Evolutionary conservation across 2,329 filamentous ascomycete species (phyloP).

Genomic region (Scedosporium minutisporum): DNA sequence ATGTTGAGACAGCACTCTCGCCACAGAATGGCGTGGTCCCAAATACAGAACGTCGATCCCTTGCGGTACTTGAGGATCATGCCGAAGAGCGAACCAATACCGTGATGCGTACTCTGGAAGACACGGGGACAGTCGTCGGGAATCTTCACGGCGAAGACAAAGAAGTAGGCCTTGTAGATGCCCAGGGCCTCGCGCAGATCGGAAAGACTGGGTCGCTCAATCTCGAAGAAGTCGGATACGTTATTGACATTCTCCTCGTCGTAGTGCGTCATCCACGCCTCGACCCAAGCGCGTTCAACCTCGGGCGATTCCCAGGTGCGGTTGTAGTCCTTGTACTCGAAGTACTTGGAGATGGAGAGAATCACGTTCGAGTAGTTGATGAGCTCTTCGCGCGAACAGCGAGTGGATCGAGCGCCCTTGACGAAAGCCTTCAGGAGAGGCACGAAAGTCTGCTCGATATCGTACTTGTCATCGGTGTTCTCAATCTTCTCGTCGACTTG

Average conservation of each 20-base stretch:
- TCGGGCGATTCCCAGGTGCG: constrained; percentile 36
- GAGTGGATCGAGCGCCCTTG: constrained; percentile 35
- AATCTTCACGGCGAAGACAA: constrained; percentile 49
- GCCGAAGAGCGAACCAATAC: constrained; percentile 49
- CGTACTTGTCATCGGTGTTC: constrained; percentile 27
- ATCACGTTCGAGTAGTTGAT: constrained; percentile 36
- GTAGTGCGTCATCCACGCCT: constrained; percentile 37
- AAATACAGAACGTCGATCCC: constrained; percentile 50
- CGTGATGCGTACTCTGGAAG: constrained; percentile 55
- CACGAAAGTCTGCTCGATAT: constrained; percentile 43
- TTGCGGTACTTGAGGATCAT: constrained; percentile 53
- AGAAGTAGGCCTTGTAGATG: constrained; percentile 33
- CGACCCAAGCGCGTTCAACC: constrained; percentile 36
- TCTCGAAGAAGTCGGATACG: constrained; percentile 20
- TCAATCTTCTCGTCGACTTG: constrained; percentile 37
- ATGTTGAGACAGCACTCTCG: constrained; percentile 43
- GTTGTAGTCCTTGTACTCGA: constrained; percentile 40
- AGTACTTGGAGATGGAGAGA: constrained; percentile 40
- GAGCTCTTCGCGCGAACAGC: constrained; percentile 32
- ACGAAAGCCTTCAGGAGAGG: constrained; percentile 40
- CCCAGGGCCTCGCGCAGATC: constrained; percentile 25
- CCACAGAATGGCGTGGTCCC: constrained; percentile 56
- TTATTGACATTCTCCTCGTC: constrained; percentile 26
- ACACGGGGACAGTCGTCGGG: constrained; percentile 48
- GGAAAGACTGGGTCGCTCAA: constrained; percentile 23